Conservation (phyloP, 2,329 filamentous ascomycete genomes). For the Arachnomyces sp. region DNA sequence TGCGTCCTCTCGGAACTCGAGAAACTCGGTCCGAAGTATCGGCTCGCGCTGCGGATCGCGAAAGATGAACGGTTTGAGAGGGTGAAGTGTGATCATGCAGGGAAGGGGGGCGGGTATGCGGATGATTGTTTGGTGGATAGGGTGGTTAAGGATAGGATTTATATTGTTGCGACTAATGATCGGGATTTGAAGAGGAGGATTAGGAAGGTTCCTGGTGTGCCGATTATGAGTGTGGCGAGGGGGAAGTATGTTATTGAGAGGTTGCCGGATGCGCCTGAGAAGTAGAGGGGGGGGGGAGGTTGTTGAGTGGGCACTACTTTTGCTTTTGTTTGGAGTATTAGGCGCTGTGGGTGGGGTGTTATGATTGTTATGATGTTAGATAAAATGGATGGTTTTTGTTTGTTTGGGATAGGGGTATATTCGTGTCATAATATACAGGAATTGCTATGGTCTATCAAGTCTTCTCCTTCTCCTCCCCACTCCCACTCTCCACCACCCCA, state of each 20-base stretch:
- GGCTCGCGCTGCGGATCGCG: conserved; percentile 76
- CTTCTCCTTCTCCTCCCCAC: too few species aligned
- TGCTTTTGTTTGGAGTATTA: too few species aligned
- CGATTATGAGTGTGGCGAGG: conserved; percentile 67
- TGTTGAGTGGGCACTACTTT: too few species aligned
- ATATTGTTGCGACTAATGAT: conserved; percentile 64
- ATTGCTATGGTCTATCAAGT: neutral
- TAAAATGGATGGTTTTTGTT: too few species aligned
- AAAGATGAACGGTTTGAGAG: conserved; percentile 83
- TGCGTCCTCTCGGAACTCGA: conserved; percentile 80
- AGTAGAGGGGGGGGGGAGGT: conserved; percentile 19
- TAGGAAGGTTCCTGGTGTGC: conserved; percentile 63
- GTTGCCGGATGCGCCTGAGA: conserved; percentile 72
- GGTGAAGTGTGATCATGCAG: conserved; percentile 81
- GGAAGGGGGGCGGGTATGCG: conserved; percentile 65
- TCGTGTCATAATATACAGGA: too few species aligned
- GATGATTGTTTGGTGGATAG: conserved; percentile 77
- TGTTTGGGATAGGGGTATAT: too few species aligned
- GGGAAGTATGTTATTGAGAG: conserved; percentile 94
- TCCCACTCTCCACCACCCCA: too few species aligned
- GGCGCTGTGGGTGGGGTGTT: too few species aligned
- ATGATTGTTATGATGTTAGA: too few species aligned
- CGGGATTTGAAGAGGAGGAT: conserved; percentile 73
- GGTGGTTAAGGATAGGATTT: conserved; percentile 64
- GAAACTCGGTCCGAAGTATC: conserved; percentile 80